Evolutionary conservation across 202 grass and related monocot genomes (phyloP).

Genomic region (Bolboschoenoplectus hybrid): DNA sequence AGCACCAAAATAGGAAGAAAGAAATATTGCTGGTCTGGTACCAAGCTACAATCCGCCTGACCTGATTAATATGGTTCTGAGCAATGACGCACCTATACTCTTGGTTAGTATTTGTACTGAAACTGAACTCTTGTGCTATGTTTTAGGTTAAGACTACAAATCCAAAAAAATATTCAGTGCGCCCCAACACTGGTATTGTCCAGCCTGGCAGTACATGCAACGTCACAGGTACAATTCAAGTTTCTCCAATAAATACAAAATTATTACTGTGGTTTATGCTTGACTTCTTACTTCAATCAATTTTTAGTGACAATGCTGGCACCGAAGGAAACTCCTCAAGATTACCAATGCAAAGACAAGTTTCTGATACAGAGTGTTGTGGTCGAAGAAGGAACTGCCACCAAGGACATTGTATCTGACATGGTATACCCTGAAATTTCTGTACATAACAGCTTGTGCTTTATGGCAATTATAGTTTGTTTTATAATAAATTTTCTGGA

Average conservation of each 20-base stretch:
- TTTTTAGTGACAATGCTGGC: conserved; percentile 74
- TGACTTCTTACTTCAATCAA: conserved; percentile 3
- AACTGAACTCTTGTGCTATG: conserved; percentile 17
- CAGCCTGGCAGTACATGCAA: conserved; percentile 52
- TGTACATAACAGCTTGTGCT: not conserved
- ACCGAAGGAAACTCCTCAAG: conserved; percentile 73
- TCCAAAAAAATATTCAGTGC: conserved; percentile 81
- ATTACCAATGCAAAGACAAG: conserved; percentile 93
- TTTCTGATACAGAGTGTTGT: conserved; percentile 80
- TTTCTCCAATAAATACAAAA: not conserved
- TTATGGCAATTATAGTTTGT: not conserved
- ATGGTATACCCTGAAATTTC: conserved; percentile 51
- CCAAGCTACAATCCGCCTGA: not conserved
- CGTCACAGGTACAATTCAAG: conserved; percentile 52
- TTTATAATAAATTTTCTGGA: not conserved
- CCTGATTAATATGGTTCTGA: not conserved
- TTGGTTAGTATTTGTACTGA: not conserved
- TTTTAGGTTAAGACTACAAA: conserved; percentile 90
- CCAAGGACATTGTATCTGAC: conserved; percentile 65
- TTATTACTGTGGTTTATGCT: conserved; percentile 3
- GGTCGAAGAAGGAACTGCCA: conserved; percentile 37
- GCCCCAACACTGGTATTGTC: conserved; percentile 70
- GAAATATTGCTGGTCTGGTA: not conserved
- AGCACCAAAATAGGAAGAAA: not conserved
- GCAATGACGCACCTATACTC: not conserved